Evolutionary conservation across 805 yeast species (phyloP).

Genomic region (Pichia rugopelliculosa): DNA sequence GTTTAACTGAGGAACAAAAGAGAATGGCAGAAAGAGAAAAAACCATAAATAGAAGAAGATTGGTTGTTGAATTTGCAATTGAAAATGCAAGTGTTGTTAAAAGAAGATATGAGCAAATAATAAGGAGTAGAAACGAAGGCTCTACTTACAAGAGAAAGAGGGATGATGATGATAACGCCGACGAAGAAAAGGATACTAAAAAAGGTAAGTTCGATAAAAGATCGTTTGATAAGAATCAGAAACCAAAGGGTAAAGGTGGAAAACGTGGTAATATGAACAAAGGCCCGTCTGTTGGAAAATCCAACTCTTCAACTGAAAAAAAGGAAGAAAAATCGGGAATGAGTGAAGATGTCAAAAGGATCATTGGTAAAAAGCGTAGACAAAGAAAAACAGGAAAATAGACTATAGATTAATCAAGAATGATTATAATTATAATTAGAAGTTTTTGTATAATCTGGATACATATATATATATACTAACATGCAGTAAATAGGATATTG

Average conservation of each 20-base stretch:
- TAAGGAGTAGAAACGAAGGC: conserved; percentile 19
- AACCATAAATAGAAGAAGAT: conserved; percentile 50
- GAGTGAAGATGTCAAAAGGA: conserved; percentile 49
- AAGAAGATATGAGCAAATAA: conserved; percentile 71
- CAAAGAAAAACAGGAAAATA: conserved; percentile 40
- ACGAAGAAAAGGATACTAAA: conserved; percentile 10
- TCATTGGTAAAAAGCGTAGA: conserved; percentile 65
- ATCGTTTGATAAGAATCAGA: conserved; percentile 18
- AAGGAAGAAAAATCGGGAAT: conserved; percentile 22
- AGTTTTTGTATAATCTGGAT: no score
- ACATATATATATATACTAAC: no score
- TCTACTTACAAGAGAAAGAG: conserved; percentile 22
- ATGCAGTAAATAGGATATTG: no score
- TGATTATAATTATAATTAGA: no score
- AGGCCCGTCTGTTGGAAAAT: conserved; percentile 8
- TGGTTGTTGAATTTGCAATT: conserved; percentile 91
- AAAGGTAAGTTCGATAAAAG: conserved; percentile 26
- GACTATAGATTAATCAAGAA: not conserved
- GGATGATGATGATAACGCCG: conserved; percentile 13
- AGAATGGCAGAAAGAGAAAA: conserved; percentile 49
- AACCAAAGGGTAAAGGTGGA: conserved; percentile 7
- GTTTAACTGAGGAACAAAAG: conserved; percentile 62
- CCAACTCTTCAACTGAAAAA: conserved; percentile 7
- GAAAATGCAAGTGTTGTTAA: conserved; percentile 92
- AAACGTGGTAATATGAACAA: conserved; percentile 15